Conservation (phyloP, 1,284 basidiomycete genomes). For the Papiliotrema flavescens region DNA sequence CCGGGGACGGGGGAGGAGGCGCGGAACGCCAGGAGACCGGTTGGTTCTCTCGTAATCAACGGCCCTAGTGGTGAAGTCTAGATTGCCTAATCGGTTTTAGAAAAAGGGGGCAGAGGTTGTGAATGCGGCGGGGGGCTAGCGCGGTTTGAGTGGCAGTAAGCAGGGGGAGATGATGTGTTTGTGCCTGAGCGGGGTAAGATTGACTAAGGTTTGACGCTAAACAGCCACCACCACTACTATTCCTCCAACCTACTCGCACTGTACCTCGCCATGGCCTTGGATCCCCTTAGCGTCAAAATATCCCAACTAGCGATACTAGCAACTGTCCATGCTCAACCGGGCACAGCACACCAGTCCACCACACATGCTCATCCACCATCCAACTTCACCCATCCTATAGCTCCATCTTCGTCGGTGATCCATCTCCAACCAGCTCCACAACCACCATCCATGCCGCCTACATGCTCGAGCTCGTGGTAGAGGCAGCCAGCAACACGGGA, state of each 20-base stretch:
- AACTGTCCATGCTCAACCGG: too few species aligned
- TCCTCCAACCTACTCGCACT: too few species aligned
- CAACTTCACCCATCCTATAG: neutral
- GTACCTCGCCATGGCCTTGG: too few species aligned
- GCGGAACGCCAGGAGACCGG: neutral
- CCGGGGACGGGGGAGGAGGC: neutral
- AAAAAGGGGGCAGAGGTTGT: neutral
- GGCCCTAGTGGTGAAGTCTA: neutral
- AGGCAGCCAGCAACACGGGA: conserved; percentile 19
- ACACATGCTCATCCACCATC: neutral
- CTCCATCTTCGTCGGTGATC: neutral
- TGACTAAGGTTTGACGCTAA: too few species aligned
- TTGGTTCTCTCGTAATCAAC: neutral
- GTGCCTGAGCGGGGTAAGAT: too few species aligned
- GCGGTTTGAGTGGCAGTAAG: too few species aligned
- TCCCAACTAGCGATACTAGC: too few species aligned
- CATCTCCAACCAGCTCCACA: neutral
- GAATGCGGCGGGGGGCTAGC: too few species aligned
- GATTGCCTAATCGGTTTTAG: neutral
- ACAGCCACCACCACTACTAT: too few species aligned
- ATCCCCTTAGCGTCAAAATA: too few species aligned
- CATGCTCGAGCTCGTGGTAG: conserved; percentile 33
- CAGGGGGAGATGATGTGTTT: too few species aligned
- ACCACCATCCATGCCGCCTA: neutral
- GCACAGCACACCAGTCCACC: too few species aligned